phyloP scores from a whole-genome alignment of 1,284 basidiomycete species.

The Macrocybe sp. region DNA sequence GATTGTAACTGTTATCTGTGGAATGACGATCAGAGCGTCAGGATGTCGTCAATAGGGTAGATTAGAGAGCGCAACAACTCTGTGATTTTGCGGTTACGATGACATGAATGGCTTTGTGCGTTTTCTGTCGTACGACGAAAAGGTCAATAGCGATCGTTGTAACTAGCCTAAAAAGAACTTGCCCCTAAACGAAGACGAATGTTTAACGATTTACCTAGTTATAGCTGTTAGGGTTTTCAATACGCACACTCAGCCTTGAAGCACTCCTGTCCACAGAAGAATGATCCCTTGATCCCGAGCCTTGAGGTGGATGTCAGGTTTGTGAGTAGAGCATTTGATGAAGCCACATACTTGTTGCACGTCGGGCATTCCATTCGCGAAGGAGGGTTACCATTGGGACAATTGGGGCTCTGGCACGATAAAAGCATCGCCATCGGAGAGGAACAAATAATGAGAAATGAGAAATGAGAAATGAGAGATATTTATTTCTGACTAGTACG shows the following conservation, averaged over 20 bases:
- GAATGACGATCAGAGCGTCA: too few relatives aligned
- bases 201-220: slow-evolving; percentile 2
- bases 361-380: slow-evolving; percentile 79
- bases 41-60: neutral
- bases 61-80: neutral
- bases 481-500: neutral
- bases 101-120: slow-evolving; percentile 71
- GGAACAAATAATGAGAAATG: slow-evolving; percentile 7
- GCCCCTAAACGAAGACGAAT: slow-evolving; percentile 14
- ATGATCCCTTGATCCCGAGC: slow-evolving; percentile 75
- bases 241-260: slow-evolving; percentile 79
- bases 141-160: slow-evolving; percentile 3
- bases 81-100: slow-evolving; percentile 34
- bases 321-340: slow-evolving; percentile 2
- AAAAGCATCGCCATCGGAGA: slow-evolving; percentile 20
- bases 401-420: slow-evolving; percentile 62
- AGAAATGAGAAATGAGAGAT: slow-evolving; percentile 13
- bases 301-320: slow-evolving; percentile 31
- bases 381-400: slow-evolving; percentile 70
- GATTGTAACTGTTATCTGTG: slow-evolving; percentile 68
- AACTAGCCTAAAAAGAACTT: slow-evolving; percentile 7
- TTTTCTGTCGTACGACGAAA: slow-evolving; percentile 50
- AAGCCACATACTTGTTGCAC: slow-evolving; percentile 63
- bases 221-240: neutral
- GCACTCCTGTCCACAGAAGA: slow-evolving; percentile 82